These are phyloP conservation scores for Pleurotus citrinopileatus DNA, from an alignment of 768 basidiomycete species.

Conservation along the genomic window DNA sequence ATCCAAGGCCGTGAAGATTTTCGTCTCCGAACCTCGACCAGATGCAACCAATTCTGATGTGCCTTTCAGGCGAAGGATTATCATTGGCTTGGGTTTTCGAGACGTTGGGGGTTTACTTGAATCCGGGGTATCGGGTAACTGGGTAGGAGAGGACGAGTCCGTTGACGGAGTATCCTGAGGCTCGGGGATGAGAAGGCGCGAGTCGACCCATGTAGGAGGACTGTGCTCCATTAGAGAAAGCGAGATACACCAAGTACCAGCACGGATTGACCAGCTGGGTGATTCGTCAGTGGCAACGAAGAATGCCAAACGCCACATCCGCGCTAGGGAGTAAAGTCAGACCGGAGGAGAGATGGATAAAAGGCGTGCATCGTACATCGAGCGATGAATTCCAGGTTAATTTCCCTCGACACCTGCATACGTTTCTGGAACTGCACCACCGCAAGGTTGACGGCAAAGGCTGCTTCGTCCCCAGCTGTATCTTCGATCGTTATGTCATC, in stretches of 20 bases:
- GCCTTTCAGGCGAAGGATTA: constrained; percentile 36
- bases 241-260: constrained; percentile 45
- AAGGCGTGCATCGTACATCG: constrained; percentile 27
- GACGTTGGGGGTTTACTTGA: constrained; percentile 3
- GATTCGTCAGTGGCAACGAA: constrained; percentile 23
- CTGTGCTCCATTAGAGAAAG: constrained; percentile 54
- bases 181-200: constrained; percentile 43
- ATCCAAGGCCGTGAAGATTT: constrained; percentile 39
- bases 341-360: neutral
- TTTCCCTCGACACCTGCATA: constrained; percentile 58
- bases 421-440: constrained; percentile 65
- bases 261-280: constrained; percentile 12
- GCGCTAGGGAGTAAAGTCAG: constrained; percentile 30
- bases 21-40: constrained; percentile 13
- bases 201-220: constrained; percentile 56
- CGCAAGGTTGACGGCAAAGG: constrained; percentile 51
- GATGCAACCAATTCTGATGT: constrained; percentile 26
- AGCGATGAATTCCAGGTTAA: constrained; percentile 66
- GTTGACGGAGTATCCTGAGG: constrained; percentile 17
- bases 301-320: constrained; percentile 57
- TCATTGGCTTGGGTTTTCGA: constrained; percentile 28
- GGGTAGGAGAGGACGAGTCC: constrained; percentile 9
- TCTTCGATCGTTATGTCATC: constrained; percentile 60
- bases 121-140: neutral
- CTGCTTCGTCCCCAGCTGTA: constrained; percentile 42